Base-by-base conservation (phyloP, 352 stramenopile species). In the Phytophthora rubi region DNA sequence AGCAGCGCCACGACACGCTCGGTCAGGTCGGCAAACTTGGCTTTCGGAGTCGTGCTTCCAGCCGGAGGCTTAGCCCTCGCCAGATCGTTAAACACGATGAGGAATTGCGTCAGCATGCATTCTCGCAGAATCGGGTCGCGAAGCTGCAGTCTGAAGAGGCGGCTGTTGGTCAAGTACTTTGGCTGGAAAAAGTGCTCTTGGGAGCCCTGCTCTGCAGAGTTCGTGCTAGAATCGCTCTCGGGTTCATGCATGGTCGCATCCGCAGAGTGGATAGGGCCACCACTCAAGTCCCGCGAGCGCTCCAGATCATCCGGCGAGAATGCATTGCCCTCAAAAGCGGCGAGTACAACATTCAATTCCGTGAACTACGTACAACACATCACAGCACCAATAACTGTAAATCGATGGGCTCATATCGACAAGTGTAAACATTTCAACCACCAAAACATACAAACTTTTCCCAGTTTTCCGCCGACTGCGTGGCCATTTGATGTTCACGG, bases 121-220 rank as follows among this genome's bases (percentile, higher is more conserved):
- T 97, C 85, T 6, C 92, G 86, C 47, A 98, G 62, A 58, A 95
- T 92, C 37, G 92, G 91, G 70, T 98, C 92, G 44, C 89, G 89
- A 42, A 98, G 73, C 76, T 98, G 92, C 12, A 98, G 85, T 35
- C 89, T 85, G 53, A 98, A 95, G 1, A 98, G 82, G 10, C 92
- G 87, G 62, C 90, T 97, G 70, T 95, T 98, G 21, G 91, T 97
- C 32, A 98, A 71, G 74, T 98, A 98, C 74, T 98, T 98, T 44
- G 90, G 89, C 76, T 96, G 89, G 61, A 97, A 97, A 65, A 96
- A 98, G 49, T 93, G 85, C 33, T 93, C 87, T 16, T 91, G 82
- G 4, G 65, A 62, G 2, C 39, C 33, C 15, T 68, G 62, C 13
- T 76, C 63, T 35, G 39, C 59, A 37, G 35, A 32, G 12, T 37